These are phyloP conservation scores for Claviceps fusiformis DNA, from an alignment of 2,329 filamentous ascomycete genomes.

Conservation along the genomic window DNA sequence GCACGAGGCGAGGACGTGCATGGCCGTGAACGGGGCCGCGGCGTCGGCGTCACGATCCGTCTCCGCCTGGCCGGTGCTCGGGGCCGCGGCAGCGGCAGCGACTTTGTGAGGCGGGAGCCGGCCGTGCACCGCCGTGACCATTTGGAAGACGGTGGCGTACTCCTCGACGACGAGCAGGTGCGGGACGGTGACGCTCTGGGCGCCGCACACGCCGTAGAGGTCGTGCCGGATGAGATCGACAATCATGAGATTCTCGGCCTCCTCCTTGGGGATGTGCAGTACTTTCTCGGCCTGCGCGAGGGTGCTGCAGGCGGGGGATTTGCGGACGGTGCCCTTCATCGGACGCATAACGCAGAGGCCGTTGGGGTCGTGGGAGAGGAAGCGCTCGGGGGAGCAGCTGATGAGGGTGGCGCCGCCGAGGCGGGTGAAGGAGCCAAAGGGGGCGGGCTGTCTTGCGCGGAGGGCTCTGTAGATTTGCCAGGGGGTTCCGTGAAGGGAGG, in stretches of 20 bases:
- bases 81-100: background rate
- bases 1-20: conserved; percentile 63
- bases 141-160: conserved; percentile 81
- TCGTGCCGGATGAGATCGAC: conserved; percentile 94
- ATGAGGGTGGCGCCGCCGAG: conserved; percentile 59
- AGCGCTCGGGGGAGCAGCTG: conserved; percentile 79
- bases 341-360: conserved; percentile 69
- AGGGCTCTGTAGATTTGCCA: conserved; percentile 65
- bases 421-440: conserved; percentile 71
- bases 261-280: conserved; percentile 72
- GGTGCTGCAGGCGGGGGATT: conserved; percentile 50
- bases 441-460: conserved; percentile 60
- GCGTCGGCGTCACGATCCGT: background rate
- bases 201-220: conserved; percentile 69
- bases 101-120: conserved; percentile 27
- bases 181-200: conserved; percentile 58
- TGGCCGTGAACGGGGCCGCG: conserved; percentile 36
- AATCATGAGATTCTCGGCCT: conserved; percentile 96
- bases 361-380: conserved; percentile 44
- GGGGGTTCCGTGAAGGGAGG: conserved; percentile 19
- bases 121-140: conserved; percentile 78
- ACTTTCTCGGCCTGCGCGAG: conserved; percentile 58
- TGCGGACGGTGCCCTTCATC: conserved; percentile 94
- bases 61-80: too few relatives aligned
- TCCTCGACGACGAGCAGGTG: conserved; percentile 80